Evolutionary conservation across 305 asterid genomes (phyloP), one percentile per base, ranked within the genome.

Genomic region (Rubia balearica): DNA sequence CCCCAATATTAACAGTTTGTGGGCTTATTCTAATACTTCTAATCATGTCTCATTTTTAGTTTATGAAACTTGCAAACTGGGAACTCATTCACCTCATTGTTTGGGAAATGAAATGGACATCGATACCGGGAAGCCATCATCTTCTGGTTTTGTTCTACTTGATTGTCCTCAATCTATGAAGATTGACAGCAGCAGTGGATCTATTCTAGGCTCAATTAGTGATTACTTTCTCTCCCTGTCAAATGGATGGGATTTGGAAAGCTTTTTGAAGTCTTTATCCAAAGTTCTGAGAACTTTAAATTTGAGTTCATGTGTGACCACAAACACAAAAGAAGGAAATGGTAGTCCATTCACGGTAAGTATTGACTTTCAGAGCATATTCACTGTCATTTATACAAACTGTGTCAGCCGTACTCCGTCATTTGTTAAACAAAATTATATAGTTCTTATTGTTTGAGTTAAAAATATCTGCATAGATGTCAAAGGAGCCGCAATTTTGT

Each of bases 101-200:
- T 72, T 83, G 75, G 97, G 95, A 78, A 90, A 88, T 74, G 98
- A 90, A 83, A 92, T 87, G 96, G 97, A 90, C 79, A 76, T 85
- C 67, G 97, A 92, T 80, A 81, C 95, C 68, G 98, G 93, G 76
- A 95, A 89, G 81, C 60, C 71, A 61, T 85, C 91, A 51, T 84
- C 95, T 71, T 75, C 96, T 78, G 99, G 98, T 81, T 92, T 95
- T 84, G 96, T 89, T 73, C 84, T 90, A 22, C 97, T 92, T 67
- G 98, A 95, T 83, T 84, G 98, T 81, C 99, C 99, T 60, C 99
- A 92, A 75, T 95, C 98, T 66, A 90, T 95, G 99, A 95, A 92
- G 87, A 95, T 92, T 74, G 99, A 95, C 71, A 88, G 95, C 79
- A 89, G 84, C 70, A 90, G 85, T 80, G 94, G 98, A 78, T 92